Evolutionary conservation across 352 stramenopile genomes (phyloP).

Genomic region (Globisporangium cederbergense): DNA sequence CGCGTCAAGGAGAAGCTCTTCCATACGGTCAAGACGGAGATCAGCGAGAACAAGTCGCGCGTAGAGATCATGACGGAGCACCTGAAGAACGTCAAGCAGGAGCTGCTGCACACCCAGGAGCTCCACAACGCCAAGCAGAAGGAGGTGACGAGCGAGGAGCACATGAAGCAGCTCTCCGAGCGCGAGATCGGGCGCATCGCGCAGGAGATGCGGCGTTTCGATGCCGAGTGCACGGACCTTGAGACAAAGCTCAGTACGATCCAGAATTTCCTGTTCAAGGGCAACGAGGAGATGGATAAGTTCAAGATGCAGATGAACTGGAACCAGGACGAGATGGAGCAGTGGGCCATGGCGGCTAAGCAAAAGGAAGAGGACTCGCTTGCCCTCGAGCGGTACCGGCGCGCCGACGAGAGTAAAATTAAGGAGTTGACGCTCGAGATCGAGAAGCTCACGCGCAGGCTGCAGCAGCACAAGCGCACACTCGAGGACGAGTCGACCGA

Average conservation of each 20-base stretch:
- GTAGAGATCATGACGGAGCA: slow-evolving; percentile 95
- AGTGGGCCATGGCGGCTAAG: slow-evolving; percentile 93
- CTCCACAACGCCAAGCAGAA: slow-evolving; percentile 91
- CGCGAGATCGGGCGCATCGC: slow-evolving; percentile 85
- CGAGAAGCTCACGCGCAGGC: slow-evolving; percentile 89
- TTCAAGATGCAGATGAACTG: slow-evolving; percentile 98
- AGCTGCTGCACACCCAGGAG: slow-evolving; percentile 93
- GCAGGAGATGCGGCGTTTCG: slow-evolving; percentile 70
- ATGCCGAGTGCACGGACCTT: slow-evolving; percentile 70
- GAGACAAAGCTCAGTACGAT: slow-evolving; percentile 86
- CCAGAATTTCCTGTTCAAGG: slow-evolving; percentile 91
- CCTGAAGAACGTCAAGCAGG: slow-evolving; percentile 94
- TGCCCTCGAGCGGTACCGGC: slow-evolving; percentile 91
- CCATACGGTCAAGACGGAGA: slow-evolving; percentile 56
- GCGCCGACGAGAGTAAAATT: slow-evolving; percentile 93
- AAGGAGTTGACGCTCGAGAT: slow-evolving; percentile 93
- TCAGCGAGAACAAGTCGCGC: slow-evolving; percentile 84
- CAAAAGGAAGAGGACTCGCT: slow-evolving; percentile 96
- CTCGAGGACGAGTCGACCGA: slow-evolving; percentile 88
- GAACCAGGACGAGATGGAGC: slow-evolving; percentile 98
- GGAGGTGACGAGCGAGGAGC: slow-evolving; percentile 92
- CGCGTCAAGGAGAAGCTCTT: slow-evolving; percentile 73
- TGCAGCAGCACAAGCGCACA: slow-evolving; percentile 73
- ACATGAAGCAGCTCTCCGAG: slow-evolving; percentile 89
- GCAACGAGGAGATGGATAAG: slow-evolving; percentile 93